These are phyloP conservation scores for Tolypocladium guangdongense DNA, from an alignment of 2,329 filamentous ascomycete species.

Conservation along the genomic window DNA sequence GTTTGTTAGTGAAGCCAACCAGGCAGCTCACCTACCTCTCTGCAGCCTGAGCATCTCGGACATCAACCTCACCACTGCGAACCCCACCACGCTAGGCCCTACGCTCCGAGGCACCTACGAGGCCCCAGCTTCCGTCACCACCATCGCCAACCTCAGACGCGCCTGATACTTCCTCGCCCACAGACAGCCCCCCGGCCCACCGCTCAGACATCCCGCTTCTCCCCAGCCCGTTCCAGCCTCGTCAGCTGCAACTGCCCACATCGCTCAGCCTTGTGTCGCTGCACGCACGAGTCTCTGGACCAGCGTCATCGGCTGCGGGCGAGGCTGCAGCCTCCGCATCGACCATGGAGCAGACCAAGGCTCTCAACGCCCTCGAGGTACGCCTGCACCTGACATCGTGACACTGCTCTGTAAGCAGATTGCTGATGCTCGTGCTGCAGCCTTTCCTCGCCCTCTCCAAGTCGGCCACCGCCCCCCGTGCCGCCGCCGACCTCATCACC, in stretches of 20 bases:
- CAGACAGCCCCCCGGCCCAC: background rate
- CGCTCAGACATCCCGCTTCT: background rate
- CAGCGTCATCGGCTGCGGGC: background rate
- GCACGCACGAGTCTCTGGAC: background rate
- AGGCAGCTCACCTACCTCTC: too few relatives aligned
- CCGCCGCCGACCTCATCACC: slow-evolving; percentile 73
- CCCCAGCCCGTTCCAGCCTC: background rate
- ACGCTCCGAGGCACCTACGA: background rate
- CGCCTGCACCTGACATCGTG: background rate
- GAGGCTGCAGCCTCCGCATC: slow-evolving; percentile 2
- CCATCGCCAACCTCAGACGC: background rate
- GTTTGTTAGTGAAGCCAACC: too few relatives aligned
- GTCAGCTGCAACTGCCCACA: background rate
- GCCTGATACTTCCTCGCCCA: background rate
- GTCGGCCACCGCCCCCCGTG: slow-evolving; percentile 71
- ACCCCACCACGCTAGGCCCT: background rate
- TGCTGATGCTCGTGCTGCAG: slow-evolving; percentile 34
- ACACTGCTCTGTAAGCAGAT: slow-evolving; percentile 7
- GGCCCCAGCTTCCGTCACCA: background rate
- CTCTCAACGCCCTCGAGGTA: slow-evolving; percentile 54
- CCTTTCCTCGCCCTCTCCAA: slow-evolving; percentile 87
- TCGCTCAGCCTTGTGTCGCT: background rate
- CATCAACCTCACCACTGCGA: too few relatives aligned
- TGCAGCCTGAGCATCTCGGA: too few relatives aligned
- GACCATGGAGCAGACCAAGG: slow-evolving; percentile 63